These are phyloP conservation scores for Echinochloa phyllopogon DNA, from an alignment of 176 grass and related monocot species.

Conservation along the genomic window DNA sequence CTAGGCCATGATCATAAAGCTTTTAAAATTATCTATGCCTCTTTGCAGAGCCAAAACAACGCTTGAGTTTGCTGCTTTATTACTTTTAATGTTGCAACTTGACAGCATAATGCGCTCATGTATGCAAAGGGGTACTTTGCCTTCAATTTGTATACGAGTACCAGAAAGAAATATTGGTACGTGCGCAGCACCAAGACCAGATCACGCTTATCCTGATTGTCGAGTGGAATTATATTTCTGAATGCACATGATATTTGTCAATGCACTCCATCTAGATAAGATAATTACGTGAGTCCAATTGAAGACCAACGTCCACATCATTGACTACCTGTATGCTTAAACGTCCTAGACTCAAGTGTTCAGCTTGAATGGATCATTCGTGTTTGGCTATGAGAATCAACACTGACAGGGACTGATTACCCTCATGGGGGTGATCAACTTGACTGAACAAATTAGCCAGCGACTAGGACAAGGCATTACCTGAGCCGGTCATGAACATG, in stretches of 20 bases:
- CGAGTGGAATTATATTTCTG: not conserved
- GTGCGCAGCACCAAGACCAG: not conserved
- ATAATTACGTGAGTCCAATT: not conserved
- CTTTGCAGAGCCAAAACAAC: not conserved
- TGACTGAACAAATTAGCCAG: not conserved
- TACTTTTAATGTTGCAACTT: constrained; percentile 21
- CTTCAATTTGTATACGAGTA: not conserved
- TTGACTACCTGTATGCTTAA: not conserved
- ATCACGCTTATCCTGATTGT: not conserved
- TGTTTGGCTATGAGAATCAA: not conserved
- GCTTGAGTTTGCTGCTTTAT: not conserved
- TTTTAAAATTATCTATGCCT: not conserved
- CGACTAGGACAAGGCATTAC: constrained; percentile 27
- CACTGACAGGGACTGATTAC: not conserved
- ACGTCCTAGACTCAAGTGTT: not conserved
- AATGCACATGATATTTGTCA: not conserved
- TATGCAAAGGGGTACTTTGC: not conserved
- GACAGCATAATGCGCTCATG: not conserved
- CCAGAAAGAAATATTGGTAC: not conserved
- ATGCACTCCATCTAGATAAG: not conserved
- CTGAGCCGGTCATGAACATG: constrained; percentile 70
- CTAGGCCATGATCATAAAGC: not conserved
- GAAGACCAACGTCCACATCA: not conserved
- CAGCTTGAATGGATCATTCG: not conserved
- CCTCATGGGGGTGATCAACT: not conserved